Evolutionary conservation across 306 rosid genomes (phyloP), one percentile per base, ranked within the genome.

Genomic region (Ormosia semicastrata): DNA sequence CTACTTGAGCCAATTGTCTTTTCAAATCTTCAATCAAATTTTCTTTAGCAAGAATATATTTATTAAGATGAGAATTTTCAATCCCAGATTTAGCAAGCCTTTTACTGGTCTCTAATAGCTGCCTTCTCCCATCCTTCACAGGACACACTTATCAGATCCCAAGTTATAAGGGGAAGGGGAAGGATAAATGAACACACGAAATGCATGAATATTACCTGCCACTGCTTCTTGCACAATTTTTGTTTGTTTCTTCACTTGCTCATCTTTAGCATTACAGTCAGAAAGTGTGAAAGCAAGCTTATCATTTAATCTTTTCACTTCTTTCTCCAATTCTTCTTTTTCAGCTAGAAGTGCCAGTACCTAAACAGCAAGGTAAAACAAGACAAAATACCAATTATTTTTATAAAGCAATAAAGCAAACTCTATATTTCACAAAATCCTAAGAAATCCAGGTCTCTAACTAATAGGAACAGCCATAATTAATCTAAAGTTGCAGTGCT

Each of bases 281-380:
- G 92, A 86, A 77, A 91, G 82, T 33, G 87, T 86, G 40, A 79
- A 84, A 88, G 86, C 76, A 84, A 92, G 94, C 83, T 86, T 83
- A 56, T 89, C 89, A 64, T 87, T 90, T 57, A 87, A 67, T 82
- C 58, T 85, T 85, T 70, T 85, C 66, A 94, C 77, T 13, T 89
- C 88, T 84, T 86, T 86, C 92, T 87, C 96, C 84, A 94, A 60
- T 65, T 87, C 89, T 57, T 88, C 97, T 87, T 94, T 94, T 77
- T 92, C 94, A 5, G 90, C 88, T 67, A 85, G 78, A 78, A 88
- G 88, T 69, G 83, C 70, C 76, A 85, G 89, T 66, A 91, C 78
- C 92, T 89, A 84, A 72, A 56, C 13, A 63, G 66, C 37, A 85
- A 81, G 54, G 64, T 39, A 47, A 76, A 66, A 86, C 34, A 56